Evolutionary conservation across 169 alveolate genomes (phyloP).

Genomic region (Plasmodium gaboni): DNA sequence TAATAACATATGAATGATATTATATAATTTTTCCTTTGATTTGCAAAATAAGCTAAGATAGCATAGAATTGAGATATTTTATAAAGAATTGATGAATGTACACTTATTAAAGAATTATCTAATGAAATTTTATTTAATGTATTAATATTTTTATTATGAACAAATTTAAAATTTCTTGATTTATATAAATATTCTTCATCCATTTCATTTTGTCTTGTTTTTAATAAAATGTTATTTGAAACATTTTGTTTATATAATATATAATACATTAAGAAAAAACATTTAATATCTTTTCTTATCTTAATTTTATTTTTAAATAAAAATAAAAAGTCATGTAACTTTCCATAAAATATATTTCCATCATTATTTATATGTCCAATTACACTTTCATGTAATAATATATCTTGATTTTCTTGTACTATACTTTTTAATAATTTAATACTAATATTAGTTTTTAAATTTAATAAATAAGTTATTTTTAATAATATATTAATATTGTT

Average conservation of each 20-base stretch:
- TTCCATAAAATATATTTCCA: slow-evolving; percentile 77
- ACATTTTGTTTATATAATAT: slow-evolving; percentile 49
- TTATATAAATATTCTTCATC: slow-evolving; percentile 58
- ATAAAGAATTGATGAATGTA: slow-evolving; percentile 61
- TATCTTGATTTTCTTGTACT: slow-evolving; percentile 71
- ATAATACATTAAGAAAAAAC: slow-evolving; percentile 63
- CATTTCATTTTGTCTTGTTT: slow-evolving; percentile 33
- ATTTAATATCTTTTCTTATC: slow-evolving; percentile 41
- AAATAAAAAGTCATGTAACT: slow-evolving; percentile 72
- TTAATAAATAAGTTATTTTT: slow-evolving; percentile 48
- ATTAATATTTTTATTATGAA: slow-evolving; percentile 50
- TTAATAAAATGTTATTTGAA: slow-evolving; percentile 18
- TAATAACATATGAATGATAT: slow-evolving; percentile 72
- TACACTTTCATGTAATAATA: slow-evolving; percentile 51
- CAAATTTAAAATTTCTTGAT: slow-evolving; percentile 60
- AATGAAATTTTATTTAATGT: slow-evolving; percentile 41
- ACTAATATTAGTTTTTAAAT: slow-evolving; percentile 54
- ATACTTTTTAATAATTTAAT: slow-evolving; percentile 53
- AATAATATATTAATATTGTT: slow-evolving; percentile 67
- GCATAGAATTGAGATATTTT: slow-evolving; percentile 75
- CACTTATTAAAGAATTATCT: slow-evolving; percentile 48
- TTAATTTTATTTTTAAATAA: slow-evolving; percentile 69
- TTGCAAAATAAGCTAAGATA: slow-evolving; percentile 66
- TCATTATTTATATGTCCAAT: slow-evolving; percentile 75
- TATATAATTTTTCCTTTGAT: slow-evolving; percentile 68